These are phyloP conservation scores for Xylogone sp. DNA, from an alignment of 2,329 filamentous ascomycete genomes.

Conservation along the genomic window DNA sequence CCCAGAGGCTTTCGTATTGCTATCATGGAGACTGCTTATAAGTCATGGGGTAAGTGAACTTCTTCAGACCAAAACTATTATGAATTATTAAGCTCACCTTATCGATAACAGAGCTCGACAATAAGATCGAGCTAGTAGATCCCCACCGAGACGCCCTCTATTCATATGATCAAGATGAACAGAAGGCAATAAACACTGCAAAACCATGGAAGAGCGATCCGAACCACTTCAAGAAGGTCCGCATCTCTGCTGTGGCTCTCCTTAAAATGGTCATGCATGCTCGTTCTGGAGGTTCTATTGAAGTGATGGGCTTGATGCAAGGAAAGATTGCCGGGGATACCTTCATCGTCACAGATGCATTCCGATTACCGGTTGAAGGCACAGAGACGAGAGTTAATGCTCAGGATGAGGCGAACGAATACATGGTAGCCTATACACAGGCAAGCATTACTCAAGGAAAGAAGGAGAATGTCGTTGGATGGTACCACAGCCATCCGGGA, in stretches of 20 bases:
- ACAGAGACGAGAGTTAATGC: conserved; percentile 99
- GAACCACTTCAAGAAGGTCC: conserved; percentile 87
- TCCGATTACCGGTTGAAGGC: conserved; percentile 90
- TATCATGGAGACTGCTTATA: conserved; percentile 51
- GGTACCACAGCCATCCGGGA: conserved; percentile 97
- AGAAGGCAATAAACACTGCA: conserved; percentile 60
- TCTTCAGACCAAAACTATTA: conserved; percentile 8
- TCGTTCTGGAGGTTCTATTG: conserved; percentile 84
- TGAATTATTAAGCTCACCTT: conserved; percentile 17
- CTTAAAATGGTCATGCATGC: conserved; percentile 99
- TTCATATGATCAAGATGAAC: conserved; percentile 66
- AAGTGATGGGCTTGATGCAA: conserved; percentile 98
- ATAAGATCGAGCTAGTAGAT: conserved; percentile 79
- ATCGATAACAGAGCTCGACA: conserved; percentile 71
- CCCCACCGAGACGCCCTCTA: conserved; percentile 88
- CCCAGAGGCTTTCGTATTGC: conserved; percentile 8
- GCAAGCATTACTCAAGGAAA: conserved; percentile 69
- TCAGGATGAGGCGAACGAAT: conserved; percentile 93
- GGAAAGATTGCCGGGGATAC: conserved; percentile 83
- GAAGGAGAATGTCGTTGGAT: conserved; percentile 93
- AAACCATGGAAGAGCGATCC: conserved; percentile 77
- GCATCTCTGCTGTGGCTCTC: conserved; percentile 88
- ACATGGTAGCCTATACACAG: conserved; percentile 83
- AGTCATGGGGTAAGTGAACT: conserved; percentile 53
- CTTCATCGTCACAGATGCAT: conserved; percentile 90